These are phyloP conservation scores for Trametes meyenii DNA, from an alignment of 768 basidiomycete genomes.

Conservation along the genomic window DNA sequence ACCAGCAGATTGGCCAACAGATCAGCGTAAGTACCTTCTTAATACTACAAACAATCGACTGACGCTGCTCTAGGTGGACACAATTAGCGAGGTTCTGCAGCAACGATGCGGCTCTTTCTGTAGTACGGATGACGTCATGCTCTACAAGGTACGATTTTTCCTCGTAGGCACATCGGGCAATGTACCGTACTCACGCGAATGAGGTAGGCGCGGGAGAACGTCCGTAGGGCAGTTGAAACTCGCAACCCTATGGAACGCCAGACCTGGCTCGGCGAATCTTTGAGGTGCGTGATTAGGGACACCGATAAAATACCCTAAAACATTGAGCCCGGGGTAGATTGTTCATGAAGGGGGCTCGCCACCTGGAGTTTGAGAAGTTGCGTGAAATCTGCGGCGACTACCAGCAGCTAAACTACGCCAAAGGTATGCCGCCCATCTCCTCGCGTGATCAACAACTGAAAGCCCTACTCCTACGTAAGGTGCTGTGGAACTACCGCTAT, in stretches of 20 bases:
- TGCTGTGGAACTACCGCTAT: conserved; percentile 81
- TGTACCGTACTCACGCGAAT: not conserved
- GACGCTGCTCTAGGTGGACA: conserved; percentile 70
- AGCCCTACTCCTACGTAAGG: conserved; percentile 46
- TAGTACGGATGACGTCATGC: conserved; percentile 95
- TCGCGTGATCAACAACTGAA: not conserved
- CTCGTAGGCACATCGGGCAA: not conserved
- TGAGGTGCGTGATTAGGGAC: conserved; percentile 57
- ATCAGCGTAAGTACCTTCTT: conserved; percentile 67
- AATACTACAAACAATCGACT: not conserved
- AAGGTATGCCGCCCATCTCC: conserved; percentile 50
- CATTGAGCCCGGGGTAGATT: conserved; percentile 49
- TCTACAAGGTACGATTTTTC: conserved; percentile 74
- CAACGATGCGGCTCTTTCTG: conserved; percentile 97
- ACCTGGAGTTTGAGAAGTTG: conserved; percentile 81
- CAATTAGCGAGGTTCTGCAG: conserved; percentile 93
- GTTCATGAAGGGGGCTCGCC: conserved; percentile 86
- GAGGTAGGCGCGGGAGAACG: conserved; percentile 86
- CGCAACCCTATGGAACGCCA: conserved; percentile 72
- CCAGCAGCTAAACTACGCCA: conserved; percentile 78
- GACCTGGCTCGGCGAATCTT: conserved; percentile 81
- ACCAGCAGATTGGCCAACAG: conserved; percentile 97
- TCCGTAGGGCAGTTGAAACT: conserved; percentile 87
- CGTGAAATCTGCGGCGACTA: conserved; percentile 90
- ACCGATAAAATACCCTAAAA: not conserved